These are phyloP conservation scores for Penicillium sp. DNA, from an alignment of 2,329 filamentous ascomycete genomes.

Conservation along the genomic window DNA sequence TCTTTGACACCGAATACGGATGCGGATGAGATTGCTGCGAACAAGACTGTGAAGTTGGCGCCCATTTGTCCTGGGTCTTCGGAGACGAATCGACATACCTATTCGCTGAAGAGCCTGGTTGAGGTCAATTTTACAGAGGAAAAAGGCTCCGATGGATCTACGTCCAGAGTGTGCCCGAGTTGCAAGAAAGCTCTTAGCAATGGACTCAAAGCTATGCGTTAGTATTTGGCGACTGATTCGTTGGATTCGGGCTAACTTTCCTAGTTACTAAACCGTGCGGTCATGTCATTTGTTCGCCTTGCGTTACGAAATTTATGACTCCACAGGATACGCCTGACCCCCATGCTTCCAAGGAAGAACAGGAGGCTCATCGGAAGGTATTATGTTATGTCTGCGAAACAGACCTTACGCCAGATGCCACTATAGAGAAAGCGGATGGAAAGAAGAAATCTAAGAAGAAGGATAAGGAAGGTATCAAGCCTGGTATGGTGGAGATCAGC, in stretches of 20 bases:
- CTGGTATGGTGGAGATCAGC: slow-evolving; percentile 75
- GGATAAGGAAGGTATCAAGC: slow-evolving; percentile 57
- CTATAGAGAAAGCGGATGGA: slow-evolving; percentile 8
- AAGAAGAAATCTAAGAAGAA: slow-evolving; percentile 37
- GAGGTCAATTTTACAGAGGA: slow-evolving; percentile 76
- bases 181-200: slow-evolving; percentile 84
- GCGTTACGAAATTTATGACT: slow-evolving; percentile 79
- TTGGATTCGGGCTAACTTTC: not conserved
- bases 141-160: slow-evolving; percentile 51
- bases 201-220: slow-evolving; percentile 71
- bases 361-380: slow-evolving; percentile 48
- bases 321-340: slow-evolving; percentile 57
- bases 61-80: slow-evolving; percentile 77
- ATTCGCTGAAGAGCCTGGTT: slow-evolving; percentile 77
- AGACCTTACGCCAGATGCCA: slow-evolving; percentile 59
- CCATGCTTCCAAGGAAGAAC: slow-evolving; percentile 58
- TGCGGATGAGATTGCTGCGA: slow-evolving; percentile 55
- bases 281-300: slow-evolving; percentile 85
- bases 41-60: slow-evolving; percentile 64
- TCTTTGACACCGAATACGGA: slow-evolving; percentile 71
- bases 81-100: slow-evolving; percentile 65
- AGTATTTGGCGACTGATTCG: slow-evolving; percentile 17
- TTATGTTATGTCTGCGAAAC: slow-evolving; percentile 86
- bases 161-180: slow-evolving; percentile 69
- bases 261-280: slow-evolving; percentile 80